phyloP scores from a whole-genome alignment of 106 monocot species.

The Triglochin maritima region DNA sequence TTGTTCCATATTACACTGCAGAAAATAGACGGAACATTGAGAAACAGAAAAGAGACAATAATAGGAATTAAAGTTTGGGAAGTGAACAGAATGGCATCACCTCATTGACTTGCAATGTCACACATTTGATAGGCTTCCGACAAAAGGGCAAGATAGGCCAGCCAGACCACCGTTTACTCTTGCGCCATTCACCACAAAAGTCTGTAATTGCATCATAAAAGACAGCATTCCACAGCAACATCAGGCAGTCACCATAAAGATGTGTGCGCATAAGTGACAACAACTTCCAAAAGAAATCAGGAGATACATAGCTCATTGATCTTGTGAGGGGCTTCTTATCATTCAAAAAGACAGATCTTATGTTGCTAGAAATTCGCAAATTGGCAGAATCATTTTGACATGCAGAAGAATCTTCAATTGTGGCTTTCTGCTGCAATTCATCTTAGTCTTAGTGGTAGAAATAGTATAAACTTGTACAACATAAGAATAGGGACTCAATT shows the following conservation, averaged over 20 bases:
- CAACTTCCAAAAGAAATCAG: constrained; percentile 33
- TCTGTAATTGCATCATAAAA: constrained; percentile 54
- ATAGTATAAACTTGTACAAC: neutral
- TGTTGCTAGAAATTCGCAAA: constrained; percentile 2
- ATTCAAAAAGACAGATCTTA: constrained; percentile 4
- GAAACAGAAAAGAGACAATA: neutral
- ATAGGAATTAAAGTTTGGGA: neutral
- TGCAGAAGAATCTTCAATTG: constrained; percentile 9
- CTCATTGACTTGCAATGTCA: constrained; percentile 2
- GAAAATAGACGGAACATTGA: neutral
- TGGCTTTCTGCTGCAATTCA: neutral
- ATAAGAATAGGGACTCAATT: neutral
- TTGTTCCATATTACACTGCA: constrained; percentile 20
- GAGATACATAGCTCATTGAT: constrained; percentile 1
- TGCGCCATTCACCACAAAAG: constrained; percentile 46
- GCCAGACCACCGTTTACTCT: constrained; percentile 36
- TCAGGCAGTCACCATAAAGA: constrained; percentile 60
- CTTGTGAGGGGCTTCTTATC: constrained; percentile 3
- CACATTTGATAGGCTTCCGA: constrained; percentile 10
- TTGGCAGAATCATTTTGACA: constrained; percentile 9
- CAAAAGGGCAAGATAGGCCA: constrained; percentile 1
- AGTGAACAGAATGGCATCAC: neutral
- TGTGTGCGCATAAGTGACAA: constrained; percentile 30
- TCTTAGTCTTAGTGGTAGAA: no score
- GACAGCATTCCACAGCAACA: constrained; percentile 54